These are phyloP conservation scores for Wickerhamomyces chaumierensis DNA, from an alignment of 805 yeast genomes.

Conservation along the genomic window DNA sequence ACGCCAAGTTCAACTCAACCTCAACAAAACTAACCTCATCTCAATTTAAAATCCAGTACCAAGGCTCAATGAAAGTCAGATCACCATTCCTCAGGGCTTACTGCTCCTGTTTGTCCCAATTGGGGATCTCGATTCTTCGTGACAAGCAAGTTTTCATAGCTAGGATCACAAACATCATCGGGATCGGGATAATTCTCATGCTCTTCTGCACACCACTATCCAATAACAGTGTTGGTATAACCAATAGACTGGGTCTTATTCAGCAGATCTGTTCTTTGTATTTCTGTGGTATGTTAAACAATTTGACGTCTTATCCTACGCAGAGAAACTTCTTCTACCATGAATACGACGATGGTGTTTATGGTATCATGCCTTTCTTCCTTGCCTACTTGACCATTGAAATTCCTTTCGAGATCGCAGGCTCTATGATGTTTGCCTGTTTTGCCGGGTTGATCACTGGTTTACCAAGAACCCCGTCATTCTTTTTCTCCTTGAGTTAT, in stretches of 20 bases:
- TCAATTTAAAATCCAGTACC: slow-evolving; percentile 3
- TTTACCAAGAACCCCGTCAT: slow-evolving; percentile 51
- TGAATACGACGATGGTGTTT: slow-evolving; percentile 66
- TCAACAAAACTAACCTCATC: too few relatives aligned
- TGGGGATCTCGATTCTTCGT: slow-evolving; percentile 24
- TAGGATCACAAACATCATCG: slow-evolving; percentile 53
- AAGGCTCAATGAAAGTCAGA: slow-evolving; percentile 8
- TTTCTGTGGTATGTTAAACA: slow-evolving; percentile 74
- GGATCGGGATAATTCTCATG: slow-evolving; percentile 58
- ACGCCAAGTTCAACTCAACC: slow-evolving; percentile 4
- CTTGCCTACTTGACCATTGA: slow-evolving; percentile 48
- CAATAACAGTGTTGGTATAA: slow-evolving; percentile 36
- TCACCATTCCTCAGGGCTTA: slow-evolving; percentile 13
- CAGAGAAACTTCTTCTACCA: slow-evolving; percentile 73
- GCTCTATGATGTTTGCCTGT: slow-evolving; percentile 46
- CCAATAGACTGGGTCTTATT: slow-evolving; percentile 61
- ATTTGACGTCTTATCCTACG: slow-evolving; percentile 61
- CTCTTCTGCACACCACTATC: slow-evolving; percentile 55
- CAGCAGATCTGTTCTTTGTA: slow-evolving; percentile 67
- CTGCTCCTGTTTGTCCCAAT: slow-evolving; percentile 11
- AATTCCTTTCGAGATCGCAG: slow-evolving; percentile 53
- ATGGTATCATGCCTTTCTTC: slow-evolving; percentile 58
- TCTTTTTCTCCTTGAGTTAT: slow-evolving; percentile 56
- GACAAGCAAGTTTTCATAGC: slow-evolving; percentile 50
- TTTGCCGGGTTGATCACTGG: slow-evolving; percentile 65